Conservation (phyloP, 2,329 filamentous ascomycete genomes). For the Ceratocystis colombiana region DNA sequence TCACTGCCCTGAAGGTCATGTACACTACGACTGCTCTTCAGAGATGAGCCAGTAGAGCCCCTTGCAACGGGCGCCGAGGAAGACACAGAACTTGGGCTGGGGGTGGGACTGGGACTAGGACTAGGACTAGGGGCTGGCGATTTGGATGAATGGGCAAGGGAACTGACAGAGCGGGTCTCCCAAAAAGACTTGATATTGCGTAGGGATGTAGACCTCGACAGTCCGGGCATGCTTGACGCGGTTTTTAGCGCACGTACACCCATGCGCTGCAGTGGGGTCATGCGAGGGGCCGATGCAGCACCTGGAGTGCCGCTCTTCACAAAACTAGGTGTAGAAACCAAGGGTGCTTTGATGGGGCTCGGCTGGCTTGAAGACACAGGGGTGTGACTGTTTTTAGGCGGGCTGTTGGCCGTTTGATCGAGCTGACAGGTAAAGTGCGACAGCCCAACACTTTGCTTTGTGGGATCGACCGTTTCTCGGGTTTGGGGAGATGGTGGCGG, state of each 20-base stretch:
- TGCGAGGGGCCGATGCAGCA: slow-evolving; percentile 32
- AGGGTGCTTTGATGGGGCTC: not conserved
- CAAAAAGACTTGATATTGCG: slow-evolving; percentile 22
- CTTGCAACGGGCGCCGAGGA: not conserved
- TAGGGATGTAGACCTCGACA: slow-evolving; percentile 17
- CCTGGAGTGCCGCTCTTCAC: slow-evolving; percentile 31
- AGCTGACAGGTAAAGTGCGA: slow-evolving; percentile 9
- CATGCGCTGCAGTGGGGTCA: slow-evolving; percentile 47
- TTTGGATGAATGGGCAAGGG: not conserved
- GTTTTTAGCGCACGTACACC: slow-evolving; percentile 37
- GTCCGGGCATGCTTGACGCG: slow-evolving; percentile 6
- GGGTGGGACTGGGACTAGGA: not conserved
- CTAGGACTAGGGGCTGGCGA: slow-evolving; percentile 5
- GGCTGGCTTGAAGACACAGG: slow-evolving; percentile 2
- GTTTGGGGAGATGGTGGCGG: not conserved
- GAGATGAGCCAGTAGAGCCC: not conserved
- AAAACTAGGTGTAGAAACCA: slow-evolving; percentile 13
- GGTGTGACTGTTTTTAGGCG: not conserved
- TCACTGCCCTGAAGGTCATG: slow-evolving; percentile 40
- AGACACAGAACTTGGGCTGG: not conserved
- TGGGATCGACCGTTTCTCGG: not conserved
- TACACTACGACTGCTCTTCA: slow-evolving; percentile 34
- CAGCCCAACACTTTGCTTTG: slow-evolving; percentile 2
- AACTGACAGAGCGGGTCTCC: slow-evolving; percentile 15
- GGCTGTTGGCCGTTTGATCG: not conserved